Base-by-base conservation (phyloP, 2,329 filamentous ascomycete species). In the Juglanconis oblonga region DNA sequence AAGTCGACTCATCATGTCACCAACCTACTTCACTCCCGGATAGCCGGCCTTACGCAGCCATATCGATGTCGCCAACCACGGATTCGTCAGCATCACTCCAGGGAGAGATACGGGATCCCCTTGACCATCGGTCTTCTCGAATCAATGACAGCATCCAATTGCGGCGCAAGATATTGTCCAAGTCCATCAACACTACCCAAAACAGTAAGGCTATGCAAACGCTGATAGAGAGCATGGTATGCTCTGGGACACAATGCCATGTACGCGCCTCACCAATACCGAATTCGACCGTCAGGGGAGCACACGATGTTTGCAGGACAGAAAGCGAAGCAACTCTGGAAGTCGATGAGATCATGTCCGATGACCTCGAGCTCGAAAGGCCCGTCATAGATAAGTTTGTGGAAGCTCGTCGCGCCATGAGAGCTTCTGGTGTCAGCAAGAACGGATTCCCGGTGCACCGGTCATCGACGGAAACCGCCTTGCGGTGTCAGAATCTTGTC, bases 401-500 rank as follows among this genome's bases (percentile, higher is more conserved):
- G n/a, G 50, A 64, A 13, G 47, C 67, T 32, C 66, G 67, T 8
- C 65, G 62, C 9, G 62, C 67, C 9, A 60, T 56, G 38, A 59
- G 51, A 1, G 63, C 68, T 17, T 57, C 61, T 7, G 66, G 66
- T 57, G 55, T 72, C 42, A 64, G 64, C 44, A 70, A 67, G 55
- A 38, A 29, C 47, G 55, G 67, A 4, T 57, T 65, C 10, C 64
- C 72, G 45, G 67, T 64, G 2, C 70, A 69, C 50, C 67, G 64
- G 4, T 61, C 68, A 31, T 70, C 72, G 7, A 65, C 66, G 3
- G 72, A 74, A 24, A 68, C 66, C 17, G 72, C 71, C 1, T 47
- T 71, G 56, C 67, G 69, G 32, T 73, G 71, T 56, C 62, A 65
- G 6, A 73, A 72, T 32, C 66, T 74, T 33, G 71, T 74, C 36